Conservation (phyloP, 306 rosid genomes). For the Glycine latifolia region DNA sequence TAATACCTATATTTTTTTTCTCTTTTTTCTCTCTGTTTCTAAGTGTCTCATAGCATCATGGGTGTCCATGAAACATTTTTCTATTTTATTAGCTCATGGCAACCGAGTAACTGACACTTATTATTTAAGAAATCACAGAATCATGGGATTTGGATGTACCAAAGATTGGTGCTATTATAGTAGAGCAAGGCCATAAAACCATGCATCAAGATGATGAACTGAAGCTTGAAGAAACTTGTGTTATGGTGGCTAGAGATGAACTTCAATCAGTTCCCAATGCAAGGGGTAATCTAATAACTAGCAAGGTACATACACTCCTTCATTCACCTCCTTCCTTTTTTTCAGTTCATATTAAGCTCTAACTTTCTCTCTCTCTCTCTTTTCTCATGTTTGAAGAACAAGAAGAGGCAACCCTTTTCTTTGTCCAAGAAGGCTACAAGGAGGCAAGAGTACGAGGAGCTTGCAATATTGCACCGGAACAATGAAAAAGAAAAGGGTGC, state of each 20-base stretch:
- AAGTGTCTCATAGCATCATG: too few species aligned
- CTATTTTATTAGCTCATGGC: conserved; percentile 3
- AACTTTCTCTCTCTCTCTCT: not conserved
- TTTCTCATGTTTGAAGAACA: conserved; percentile 57
- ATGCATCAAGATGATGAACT: conserved; percentile 39
- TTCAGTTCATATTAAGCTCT: conserved; percentile 3
- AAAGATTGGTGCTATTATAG: conserved; percentile 39
- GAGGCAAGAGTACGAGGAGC: conserved; percentile 84
- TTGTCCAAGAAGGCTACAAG: conserved; percentile 67
- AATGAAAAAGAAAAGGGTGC: conserved; percentile 38
- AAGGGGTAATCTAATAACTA: conserved; percentile 46
- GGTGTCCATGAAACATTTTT: too few species aligned
- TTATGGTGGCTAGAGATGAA: conserved; percentile 69
- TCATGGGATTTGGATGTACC: conserved; percentile 45
- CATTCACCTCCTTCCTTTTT: not conserved
- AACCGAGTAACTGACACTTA: conserved; percentile 1
- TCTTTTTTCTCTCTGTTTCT: too few species aligned
- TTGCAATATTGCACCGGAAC: conserved; percentile 62
- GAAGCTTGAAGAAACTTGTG: conserved; percentile 76
- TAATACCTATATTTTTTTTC: too few species aligned
- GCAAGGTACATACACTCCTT: conserved; percentile 60
- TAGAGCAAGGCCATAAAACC: conserved; percentile 47
- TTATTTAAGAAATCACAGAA: conserved; percentile 52
- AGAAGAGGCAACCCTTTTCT: conserved; percentile 60
- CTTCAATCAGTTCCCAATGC: conserved; percentile 48